These are phyloP conservation scores for Linnemannia schmuckeri DNA, from an alignment of 192 early-diverging fungal genomes.

Conservation along the genomic window DNA sequence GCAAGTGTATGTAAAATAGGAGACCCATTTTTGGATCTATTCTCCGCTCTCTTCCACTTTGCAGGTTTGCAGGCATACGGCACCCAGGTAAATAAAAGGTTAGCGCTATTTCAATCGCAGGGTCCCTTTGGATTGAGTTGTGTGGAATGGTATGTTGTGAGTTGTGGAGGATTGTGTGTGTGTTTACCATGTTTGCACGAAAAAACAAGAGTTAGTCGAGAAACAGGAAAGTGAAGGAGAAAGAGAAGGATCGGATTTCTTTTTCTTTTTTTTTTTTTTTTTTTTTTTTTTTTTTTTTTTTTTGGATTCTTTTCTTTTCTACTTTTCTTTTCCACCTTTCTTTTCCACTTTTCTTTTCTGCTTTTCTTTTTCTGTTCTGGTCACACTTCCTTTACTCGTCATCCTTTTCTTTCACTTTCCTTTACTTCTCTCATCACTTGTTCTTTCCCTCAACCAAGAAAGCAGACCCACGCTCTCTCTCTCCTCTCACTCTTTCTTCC, in stretches of 20 bases:
- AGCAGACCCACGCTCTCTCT: neutral
- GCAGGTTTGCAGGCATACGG: neutral
- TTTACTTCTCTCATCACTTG: neutral
- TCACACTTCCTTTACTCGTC: neutral
- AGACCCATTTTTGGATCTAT: slow-evolving; percentile 10
- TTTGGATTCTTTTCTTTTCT: neutral
- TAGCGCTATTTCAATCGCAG: neutral
- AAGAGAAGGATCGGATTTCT: neutral
- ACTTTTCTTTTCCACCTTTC: neutral
- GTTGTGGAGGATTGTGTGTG: neutral
- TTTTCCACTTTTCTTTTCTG: neutral
- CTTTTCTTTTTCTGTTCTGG: neutral
- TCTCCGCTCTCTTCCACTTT: neutral
- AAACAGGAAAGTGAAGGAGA: neutral
- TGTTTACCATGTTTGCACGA: neutral
- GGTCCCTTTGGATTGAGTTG: neutral
- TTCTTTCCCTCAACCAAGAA: neutral
- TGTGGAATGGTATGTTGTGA: neutral
- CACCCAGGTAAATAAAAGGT: neutral
- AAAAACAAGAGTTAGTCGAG: neutral
- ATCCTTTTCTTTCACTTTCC: neutral
- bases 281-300: neutral
- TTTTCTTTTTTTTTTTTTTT: neutral
- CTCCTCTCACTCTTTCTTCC: neutral
- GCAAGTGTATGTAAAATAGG: neutral